Conservation (phyloP, 768 basidiomycete genomes). For the Lactifluus hygrophoroides region DNA sequence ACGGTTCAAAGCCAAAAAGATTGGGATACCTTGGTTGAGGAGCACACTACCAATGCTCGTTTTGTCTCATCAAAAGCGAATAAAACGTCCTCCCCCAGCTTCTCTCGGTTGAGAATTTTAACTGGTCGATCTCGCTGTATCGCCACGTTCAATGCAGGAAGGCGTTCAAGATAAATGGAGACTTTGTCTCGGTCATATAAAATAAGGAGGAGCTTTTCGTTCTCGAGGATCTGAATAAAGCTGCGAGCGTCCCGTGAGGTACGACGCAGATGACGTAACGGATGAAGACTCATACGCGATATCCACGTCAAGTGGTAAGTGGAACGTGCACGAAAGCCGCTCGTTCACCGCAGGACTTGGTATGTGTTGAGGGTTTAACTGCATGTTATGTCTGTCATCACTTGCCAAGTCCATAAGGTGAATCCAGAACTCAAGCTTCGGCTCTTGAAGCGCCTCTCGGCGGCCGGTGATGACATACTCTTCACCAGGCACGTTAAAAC, state of each 20-base stretch:
- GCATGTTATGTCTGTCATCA: conserved; percentile 12
- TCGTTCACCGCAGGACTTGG: conserved; percentile 5
- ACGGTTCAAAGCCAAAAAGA: background rate
- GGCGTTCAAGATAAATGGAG: conserved; percentile 14
- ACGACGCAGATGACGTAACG: background rate
- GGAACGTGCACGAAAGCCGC: conserved; percentile 1
- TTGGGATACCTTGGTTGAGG: conserved; percentile 33
- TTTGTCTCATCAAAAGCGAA: conserved; percentile 46
- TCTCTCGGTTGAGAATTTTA: conserved; percentile 33
- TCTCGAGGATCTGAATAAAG: conserved; percentile 12
- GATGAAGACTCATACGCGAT: conserved; percentile 1
- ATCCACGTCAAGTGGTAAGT: background rate
- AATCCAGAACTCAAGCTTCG: background rate
- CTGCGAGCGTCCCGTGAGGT: background rate
- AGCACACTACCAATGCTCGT: conserved; percentile 39
- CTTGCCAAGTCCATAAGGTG: background rate
- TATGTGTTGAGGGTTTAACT: conserved; percentile 7
- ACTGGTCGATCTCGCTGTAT: background rate
- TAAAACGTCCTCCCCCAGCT: conserved; percentile 37
- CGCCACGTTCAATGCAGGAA: background rate
- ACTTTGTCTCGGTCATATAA: background rate
- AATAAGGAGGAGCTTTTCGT: conserved; percentile 7
- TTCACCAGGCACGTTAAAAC: background rate
- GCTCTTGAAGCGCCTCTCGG: background rate
- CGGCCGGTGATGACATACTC: conserved; percentile 10